phyloP scores from a whole-genome alignment of 2,329 filamentous ascomycete species.

The Coniochaeta hoffmannii region DNA sequence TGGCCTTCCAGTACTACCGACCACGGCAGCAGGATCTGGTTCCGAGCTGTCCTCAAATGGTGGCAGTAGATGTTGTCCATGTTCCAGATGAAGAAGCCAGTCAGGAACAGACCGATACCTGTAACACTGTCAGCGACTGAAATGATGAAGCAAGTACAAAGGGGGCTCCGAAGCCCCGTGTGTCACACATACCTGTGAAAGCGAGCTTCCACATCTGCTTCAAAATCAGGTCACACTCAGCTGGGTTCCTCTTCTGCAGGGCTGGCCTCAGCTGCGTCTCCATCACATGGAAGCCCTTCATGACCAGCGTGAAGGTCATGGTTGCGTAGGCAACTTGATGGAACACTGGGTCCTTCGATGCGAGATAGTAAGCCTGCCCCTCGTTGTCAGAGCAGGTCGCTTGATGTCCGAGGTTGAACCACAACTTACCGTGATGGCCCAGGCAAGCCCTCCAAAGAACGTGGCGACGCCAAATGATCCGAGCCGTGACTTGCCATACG shows the following conservation, averaged over 20 bases:
- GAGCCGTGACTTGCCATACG: slow-evolving; percentile 50
- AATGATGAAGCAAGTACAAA: not conserved
- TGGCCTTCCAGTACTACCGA: slow-evolving; percentile 59
- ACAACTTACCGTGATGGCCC: slow-evolving; percentile 62
- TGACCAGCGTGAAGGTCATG: slow-evolving; percentile 62
- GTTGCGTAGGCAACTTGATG: slow-evolving; percentile 74
- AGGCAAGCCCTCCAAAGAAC: slow-evolving; percentile 45
- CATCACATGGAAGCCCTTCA: slow-evolving; percentile 73
- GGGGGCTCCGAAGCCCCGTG: not conserved
- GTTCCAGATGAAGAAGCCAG: slow-evolving; percentile 71
- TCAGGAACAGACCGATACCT: slow-evolving; percentile 64
- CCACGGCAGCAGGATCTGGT: slow-evolving; percentile 68
- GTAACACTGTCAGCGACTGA: not conserved
- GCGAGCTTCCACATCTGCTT: slow-evolving; percentile 73
- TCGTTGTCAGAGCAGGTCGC: slow-evolving; percentile 4
- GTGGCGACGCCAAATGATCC: slow-evolving; percentile 29
- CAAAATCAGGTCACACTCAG: slow-evolving; percentile 38
- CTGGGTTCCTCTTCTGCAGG: slow-evolving; percentile 35
- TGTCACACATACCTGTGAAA: slow-evolving; percentile 32
- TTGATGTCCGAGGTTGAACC: not conserved
- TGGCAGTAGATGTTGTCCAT: slow-evolving; percentile 72
- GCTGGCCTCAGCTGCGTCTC: slow-evolving; percentile 38
- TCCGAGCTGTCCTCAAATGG: slow-evolving; percentile 56
- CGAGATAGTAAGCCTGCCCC: slow-evolving; percentile 54
- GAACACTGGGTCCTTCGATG: slow-evolving; percentile 74